These are phyloP conservation scores for Fraxinus paxiana DNA, from an alignment of 305 asterid genomes.

Conservation along the genomic window DNA sequence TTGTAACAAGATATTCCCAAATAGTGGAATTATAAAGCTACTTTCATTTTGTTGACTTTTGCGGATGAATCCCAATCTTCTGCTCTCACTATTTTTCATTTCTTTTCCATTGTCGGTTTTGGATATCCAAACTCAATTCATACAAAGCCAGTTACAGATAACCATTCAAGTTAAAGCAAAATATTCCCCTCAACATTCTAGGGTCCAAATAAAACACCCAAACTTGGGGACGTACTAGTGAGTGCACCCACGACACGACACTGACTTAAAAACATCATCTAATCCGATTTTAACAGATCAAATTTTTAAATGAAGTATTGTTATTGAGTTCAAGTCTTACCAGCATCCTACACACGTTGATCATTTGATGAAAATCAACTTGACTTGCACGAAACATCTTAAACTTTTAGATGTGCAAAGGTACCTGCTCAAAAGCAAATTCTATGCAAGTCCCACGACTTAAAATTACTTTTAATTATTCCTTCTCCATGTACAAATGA, in stretches of 20 bases:
- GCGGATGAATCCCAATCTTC: not conserved
- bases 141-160: too few relatives aligned
- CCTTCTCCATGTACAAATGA: conserved; percentile 45
- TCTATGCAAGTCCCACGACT: conserved; percentile 76
- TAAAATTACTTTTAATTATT: conserved; percentile 54
- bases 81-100: not conserved
- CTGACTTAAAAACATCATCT: not conserved
- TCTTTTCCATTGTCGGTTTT: too few relatives aligned
- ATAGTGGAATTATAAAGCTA: not conserved
- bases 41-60: not conserved
- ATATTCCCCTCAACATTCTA: too few relatives aligned
- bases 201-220: too few relatives aligned
- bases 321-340: not conserved
- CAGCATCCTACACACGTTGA: not conserved
- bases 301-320: not conserved
- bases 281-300: not conserved
- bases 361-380: not conserved
- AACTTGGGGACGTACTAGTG: not conserved
- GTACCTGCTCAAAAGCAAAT: conserved; percentile 30
- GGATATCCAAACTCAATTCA: too few relatives aligned
- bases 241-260: not conserved
- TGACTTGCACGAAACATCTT: not conserved
- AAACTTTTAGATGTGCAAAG: too few relatives aligned
- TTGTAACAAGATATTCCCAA: not conserved
- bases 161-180: not conserved